Percentiles rank a stretch among this genome's conserved stretches.
Conservation (phyloP, 139 green algal species). For the Nannochloris sp. region DNA sequence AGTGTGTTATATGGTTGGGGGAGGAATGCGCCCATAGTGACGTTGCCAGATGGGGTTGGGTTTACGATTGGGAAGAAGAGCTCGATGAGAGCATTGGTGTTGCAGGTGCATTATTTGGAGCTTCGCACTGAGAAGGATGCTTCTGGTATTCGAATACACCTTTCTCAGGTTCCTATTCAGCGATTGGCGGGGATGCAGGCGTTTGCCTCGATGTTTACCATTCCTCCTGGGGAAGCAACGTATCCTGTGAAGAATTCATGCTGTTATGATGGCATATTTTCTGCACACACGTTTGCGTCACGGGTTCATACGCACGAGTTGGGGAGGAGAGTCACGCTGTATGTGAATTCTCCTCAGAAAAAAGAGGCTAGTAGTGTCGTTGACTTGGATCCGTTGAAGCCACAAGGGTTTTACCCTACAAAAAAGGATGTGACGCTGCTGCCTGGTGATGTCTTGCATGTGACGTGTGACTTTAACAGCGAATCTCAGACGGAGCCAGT, state of each 20-base stretch:
- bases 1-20: slow-evolving; percentile 74
- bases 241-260: slow-evolving; percentile 57
- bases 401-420: slow-evolving; percentile 65
- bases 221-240: slow-evolving; percentile 38
- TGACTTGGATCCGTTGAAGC: slow-evolving; percentile 37
- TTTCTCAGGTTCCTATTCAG: slow-evolving; percentile 37
- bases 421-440: slow-evolving; percentile 14
- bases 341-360: neutral
- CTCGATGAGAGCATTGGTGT: slow-evolving; percentile 47
- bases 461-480: slow-evolving; percentile 79
- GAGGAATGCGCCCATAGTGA: slow-evolving; percentile 57
- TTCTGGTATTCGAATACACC: slow-evolving; percentile 50
- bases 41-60: slow-evolving; percentile 53
- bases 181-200: slow-evolving; percentile 55
- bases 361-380: slow-evolving; percentile 6
- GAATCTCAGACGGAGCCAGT: slow-evolving; percentile 32
- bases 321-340: slow-evolving; percentile 43
- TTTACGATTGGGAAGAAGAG: slow-evolving; percentile 52
- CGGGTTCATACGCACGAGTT: slow-evolving; percentile 79
- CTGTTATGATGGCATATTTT: slow-evolving; percentile 66
- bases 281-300: slow-evolving; percentile 63
- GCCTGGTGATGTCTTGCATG: slow-evolving; percentile 35
- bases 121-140: slow-evolving; percentile 40
- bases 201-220: slow-evolving; percentile 54
- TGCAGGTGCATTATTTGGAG: slow-evolving; percentile 72